phyloP scores from a whole-genome alignment of 1,139 yeast species.

The Suhomyces taliae region DNA sequence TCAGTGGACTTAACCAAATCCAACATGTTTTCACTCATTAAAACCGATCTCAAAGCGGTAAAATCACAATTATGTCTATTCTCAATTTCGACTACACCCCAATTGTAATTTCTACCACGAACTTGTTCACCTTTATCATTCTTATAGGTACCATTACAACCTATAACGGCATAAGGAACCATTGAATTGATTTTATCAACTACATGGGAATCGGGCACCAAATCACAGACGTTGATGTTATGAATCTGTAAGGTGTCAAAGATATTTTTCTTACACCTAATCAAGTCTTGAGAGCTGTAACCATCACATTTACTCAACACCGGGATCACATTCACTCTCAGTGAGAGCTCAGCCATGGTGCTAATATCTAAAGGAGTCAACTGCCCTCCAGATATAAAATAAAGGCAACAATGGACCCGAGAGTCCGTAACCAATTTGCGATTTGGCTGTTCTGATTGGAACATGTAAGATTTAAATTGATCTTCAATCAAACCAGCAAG shows the following conservation, averaged over 20 bases:
- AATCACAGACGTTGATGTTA: conserved; percentile 57
- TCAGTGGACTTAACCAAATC: conserved; percentile 62
- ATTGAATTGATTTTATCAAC: conserved; percentile 27
- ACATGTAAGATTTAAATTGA: conserved; percentile 18
- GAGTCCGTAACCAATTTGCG: conserved; percentile 51
- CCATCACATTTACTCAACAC: conserved; percentile 76
- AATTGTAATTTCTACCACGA: conserved; percentile 65
- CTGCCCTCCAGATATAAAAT: conserved; percentile 44
- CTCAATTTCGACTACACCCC: conserved; percentile 78
- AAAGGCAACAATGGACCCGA: conserved; percentile 75
- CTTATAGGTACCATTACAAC: conserved; percentile 40
- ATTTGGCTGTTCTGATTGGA: conserved; percentile 54
- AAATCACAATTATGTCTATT: conserved; percentile 69
- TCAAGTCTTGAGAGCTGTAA: conserved; percentile 45
- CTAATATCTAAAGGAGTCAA: conserved; percentile 61
- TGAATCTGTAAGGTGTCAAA: conserved; percentile 45
- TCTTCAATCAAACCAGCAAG: conserved; percentile 58
- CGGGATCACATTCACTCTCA: conserved; percentile 72
- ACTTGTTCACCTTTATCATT: conserved; percentile 40
- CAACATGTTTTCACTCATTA: conserved; percentile 56
- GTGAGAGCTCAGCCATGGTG: conserved; percentile 65
- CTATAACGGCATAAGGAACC: conserved; percentile 63
- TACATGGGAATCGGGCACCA: conserved; percentile 45
- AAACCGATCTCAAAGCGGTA: conserved; percentile 46
- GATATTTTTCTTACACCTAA: conserved; percentile 45